Evolutionary conservation across 495 filamentous ascomycete genomes (phyloP), one percentile per base, ranked within the genome.

Genomic region (Pyrenula aspistea): DNA sequence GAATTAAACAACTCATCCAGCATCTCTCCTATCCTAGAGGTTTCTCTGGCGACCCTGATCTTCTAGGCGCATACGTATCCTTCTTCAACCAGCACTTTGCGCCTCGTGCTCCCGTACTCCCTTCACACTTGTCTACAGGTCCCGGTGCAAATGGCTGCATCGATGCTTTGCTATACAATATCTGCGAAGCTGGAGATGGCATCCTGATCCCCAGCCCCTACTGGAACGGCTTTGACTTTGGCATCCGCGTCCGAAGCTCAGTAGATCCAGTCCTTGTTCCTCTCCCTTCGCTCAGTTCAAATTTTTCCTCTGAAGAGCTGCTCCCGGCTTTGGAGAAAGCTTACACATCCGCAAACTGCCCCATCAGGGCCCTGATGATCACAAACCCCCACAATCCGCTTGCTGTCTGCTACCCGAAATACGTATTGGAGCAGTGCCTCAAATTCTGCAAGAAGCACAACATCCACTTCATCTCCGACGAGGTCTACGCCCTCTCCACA

Each of bases 401-500:
- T 21, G 64, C 58, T 10, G 50, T 56, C 23, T 67, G 64, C 51
- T 64, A 62, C 51, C 48, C 63, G n/a, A 52, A 51, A 25, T 48
- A 60, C 10, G 57, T 61, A 12, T 48, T 70, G 2, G 52, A 64
- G 51, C 53, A 57, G 11, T 66, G 55, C 36, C 12, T 68, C 4
- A 25, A 53, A 20, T 67, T 70, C 51, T 67, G 61, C 55, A 49
- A 57, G 10, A 48, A 59, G 20, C 25, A 63, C 19, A 57, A 59
- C n/a, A 59, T 70, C 24, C 68, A 70, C 55, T 65, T 64, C 36
- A 65, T 69, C 25, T 65, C 60, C 20, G 67, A 70, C 54, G 67
- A 70, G 54, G 62, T 70, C 2, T 70, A 67, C 53, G 67, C 67
- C 10, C 62, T 83, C n/a, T 80, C 75, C 0, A 66, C 78, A 0